Percentiles rank a stretch among this genome's conserved stretches.
Conservation (phyloP, 495 filamentous ascomycete genomes). For the Talaromyces borbonicus region DNA sequence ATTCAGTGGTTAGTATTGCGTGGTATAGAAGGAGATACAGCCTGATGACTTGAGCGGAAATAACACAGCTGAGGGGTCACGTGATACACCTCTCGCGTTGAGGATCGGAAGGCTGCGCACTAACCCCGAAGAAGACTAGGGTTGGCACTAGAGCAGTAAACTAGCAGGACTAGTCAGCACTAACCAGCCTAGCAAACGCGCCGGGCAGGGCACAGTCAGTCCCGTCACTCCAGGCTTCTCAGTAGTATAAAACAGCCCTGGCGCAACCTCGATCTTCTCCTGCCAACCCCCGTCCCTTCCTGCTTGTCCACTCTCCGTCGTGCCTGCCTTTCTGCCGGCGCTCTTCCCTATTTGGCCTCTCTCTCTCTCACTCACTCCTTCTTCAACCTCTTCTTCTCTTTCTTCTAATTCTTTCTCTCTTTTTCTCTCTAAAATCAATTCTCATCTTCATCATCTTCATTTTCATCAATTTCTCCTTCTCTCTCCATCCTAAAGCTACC, state of each 20-base stretch:
- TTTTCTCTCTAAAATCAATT: not conserved
- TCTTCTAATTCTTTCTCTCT: not conserved
- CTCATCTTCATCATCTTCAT: not conserved
- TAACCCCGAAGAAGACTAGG: slow-evolving; percentile 1
- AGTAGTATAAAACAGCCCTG: slow-evolving; percentile 43
- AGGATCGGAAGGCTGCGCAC: too few species aligned
- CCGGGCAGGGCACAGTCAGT: slow-evolving; percentile 23
- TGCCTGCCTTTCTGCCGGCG: not conserved
- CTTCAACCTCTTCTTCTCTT: not conserved
- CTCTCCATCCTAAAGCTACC: too few species aligned
- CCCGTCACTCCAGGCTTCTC: too few species aligned
- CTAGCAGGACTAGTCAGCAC: slow-evolving; percentile 22
- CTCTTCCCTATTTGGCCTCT: not conserved
- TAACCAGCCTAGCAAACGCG: slow-evolving; percentile 19
- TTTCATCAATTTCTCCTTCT: not conserved
- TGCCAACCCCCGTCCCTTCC: slow-evolving; percentile 3
- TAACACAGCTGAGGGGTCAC: too few species aligned
- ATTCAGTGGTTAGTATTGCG: too few species aligned
- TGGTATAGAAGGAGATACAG: too few species aligned
- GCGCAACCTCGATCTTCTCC: slow-evolving; percentile 2
- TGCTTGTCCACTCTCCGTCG: not conserved
- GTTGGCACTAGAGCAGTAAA: too few species aligned
- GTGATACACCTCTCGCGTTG: too few species aligned
- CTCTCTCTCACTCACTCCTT: not conserved
- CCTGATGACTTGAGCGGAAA: too few species aligned